Base-by-base conservation (phyloP, 345 rosid genomes). In the Erysimum cheiranthoides region DNA sequence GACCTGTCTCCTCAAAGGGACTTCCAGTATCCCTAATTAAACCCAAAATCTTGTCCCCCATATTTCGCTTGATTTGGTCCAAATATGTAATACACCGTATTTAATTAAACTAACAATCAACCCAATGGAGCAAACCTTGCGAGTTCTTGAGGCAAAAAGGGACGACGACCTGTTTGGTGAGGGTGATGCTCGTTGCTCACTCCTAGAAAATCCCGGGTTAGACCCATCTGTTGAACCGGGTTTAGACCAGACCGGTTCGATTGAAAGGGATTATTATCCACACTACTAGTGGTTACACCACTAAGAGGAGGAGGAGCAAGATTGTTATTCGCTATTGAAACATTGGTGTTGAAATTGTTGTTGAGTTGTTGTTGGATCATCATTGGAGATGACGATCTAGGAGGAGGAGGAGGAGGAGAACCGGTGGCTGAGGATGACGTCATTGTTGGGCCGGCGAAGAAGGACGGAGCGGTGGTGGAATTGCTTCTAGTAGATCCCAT, bases 401-500 rank as follows among this genome's bases (percentile, higher is more conserved):
- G 74, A 61, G 57, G 73, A 52, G 70, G 74, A 61, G 57, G 73
- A 52, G 63, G 73, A 42, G 67, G 76, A 32, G 89, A 83, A 63
- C 87, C 73, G 7, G 90, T 72, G 6, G 86, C 76, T 46, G 79
- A 78, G 80, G 89, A 82, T 8, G 88, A 52, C 3, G 89, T 83
- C 52, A 82, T 78, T 52, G 71, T 79, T 64, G 73, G 66, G 25
- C 63, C 83, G 43, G 79, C 84, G 27, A 85, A 78, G 52, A 85
- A 66, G 35, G 90, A 78, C 1, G 86, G 84, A 67, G 69, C 14
- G 4, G 85, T 68, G 64, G 78, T 52, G 73, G 77, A 38, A 47
- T 84, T 90, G 88, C 89, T 87, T 82, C 93, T 84, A 30, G 93
- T 85, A 34, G 97, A 94, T 4, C 98, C 98, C 82, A 94, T 92